phyloP scores from a whole-genome alignment of 371 early-diverging fungal genomes.

The Blakeslea trispora region DNA sequence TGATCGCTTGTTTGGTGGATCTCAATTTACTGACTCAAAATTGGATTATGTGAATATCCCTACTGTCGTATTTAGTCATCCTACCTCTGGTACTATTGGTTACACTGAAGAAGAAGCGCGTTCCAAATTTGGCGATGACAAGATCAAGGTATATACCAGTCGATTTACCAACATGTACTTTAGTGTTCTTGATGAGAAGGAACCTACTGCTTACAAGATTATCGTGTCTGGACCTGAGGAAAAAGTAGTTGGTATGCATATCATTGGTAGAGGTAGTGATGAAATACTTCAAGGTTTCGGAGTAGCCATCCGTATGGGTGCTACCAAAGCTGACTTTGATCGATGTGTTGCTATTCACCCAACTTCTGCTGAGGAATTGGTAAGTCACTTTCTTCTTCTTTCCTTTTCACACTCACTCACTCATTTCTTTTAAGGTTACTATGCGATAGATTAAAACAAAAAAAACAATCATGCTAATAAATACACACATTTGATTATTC shows the following conservation, averaged over 20 bases:
- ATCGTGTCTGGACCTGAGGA: slow-evolving; percentile 85
- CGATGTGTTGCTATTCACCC: slow-evolving; percentile 97
- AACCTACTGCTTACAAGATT: slow-evolving; percentile 87
- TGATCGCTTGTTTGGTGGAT: slow-evolving; percentile 88
- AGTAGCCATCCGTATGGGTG: slow-evolving; percentile 87
- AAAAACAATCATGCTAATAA: neutral
- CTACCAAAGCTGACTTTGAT: slow-evolving; percentile 95
- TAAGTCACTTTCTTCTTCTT: too few relatives aligned
- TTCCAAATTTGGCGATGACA: slow-evolving; percentile 72
- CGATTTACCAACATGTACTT: slow-evolving; percentile 93
- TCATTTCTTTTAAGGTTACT: slow-evolving; percentile 3
- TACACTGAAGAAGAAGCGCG: slow-evolving; percentile 85
- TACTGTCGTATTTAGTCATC: slow-evolving; percentile 97
- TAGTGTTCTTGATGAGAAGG: slow-evolving; percentile 85
- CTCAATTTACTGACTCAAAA: slow-evolving; percentile 66
- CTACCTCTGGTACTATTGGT: slow-evolving; percentile 89
- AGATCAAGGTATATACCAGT: slow-evolving; percentile 83
- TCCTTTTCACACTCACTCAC: slow-evolving; percentile 22
- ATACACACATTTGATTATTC: neutral
- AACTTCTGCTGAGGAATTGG: slow-evolving; percentile 90
- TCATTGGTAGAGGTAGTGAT: slow-evolving; percentile 91
- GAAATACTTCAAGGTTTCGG: slow-evolving; percentile 95
- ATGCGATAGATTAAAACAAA: slow-evolving; percentile 21
- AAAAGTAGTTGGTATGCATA: slow-evolving; percentile 95
- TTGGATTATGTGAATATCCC: slow-evolving; percentile 94